These are phyloP conservation scores for Pulveroboletus sp. DNA, from an alignment of 768 basidiomycete genomes.

Conservation along the genomic window DNA sequence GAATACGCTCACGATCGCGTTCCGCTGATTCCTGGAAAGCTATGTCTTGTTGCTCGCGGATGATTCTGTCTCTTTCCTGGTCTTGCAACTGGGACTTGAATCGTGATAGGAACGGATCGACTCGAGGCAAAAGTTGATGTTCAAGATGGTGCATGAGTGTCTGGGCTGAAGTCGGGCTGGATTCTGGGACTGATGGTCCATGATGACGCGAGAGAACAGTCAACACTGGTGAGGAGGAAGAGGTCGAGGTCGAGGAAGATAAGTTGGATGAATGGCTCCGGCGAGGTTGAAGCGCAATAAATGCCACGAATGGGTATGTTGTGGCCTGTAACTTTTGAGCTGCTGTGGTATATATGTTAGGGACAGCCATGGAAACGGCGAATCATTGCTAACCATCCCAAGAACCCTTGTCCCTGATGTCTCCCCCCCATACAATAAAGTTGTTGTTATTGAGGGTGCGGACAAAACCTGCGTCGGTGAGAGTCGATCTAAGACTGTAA, in stretches of 20 bases:
- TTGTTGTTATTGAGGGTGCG: conserved; percentile 68
- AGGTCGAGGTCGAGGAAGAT: conserved; percentile 33
- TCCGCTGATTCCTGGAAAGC: conserved; percentile 67
- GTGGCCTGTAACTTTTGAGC: conserved; percentile 80
- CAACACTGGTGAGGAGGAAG: conserved; percentile 47
- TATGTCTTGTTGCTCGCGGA: conserved; percentile 80
- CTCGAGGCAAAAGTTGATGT: conserved; percentile 75
- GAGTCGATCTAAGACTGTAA: conserved; percentile 50
- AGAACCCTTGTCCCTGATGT: conserved; percentile 78
- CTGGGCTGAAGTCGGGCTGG: conserved; percentile 58
- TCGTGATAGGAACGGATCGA: conserved; percentile 68
- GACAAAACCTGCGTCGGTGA: conserved; percentile 73
- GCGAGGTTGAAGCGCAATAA: conserved; percentile 82
- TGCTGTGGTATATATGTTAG: conserved; percentile 31
- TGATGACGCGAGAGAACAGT: conserved; percentile 87
- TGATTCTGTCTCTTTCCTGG: conserved; percentile 49
- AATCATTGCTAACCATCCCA: conserved; percentile 56
- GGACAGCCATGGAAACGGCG: neutral
- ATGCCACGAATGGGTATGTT: conserved; percentile 91
- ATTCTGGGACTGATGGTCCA: conserved; percentile 52
- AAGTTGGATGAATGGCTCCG: conserved; percentile 37
- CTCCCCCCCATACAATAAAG: conserved; percentile 89
- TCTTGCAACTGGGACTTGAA: conserved; percentile 52
- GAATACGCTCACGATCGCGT: conserved; percentile 68
- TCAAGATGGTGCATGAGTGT: conserved; percentile 66